Percentiles rank a stretch among this genome's conserved stretches.
These are phyloP conservation scores for Corymbia maculata DNA, from an alignment of 345 rosid species.

Conservation along the genomic window DNA sequence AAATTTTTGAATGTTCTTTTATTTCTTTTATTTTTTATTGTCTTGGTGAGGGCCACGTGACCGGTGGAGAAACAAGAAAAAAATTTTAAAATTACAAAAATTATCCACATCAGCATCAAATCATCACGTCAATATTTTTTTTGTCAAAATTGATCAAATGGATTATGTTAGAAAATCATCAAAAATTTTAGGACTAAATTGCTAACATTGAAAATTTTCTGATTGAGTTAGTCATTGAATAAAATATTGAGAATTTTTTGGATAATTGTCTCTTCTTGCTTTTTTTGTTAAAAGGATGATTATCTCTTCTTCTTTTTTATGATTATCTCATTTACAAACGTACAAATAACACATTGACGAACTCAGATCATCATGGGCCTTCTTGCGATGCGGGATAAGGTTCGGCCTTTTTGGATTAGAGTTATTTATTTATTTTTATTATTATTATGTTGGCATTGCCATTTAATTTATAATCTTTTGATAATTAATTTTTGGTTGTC, in stretches of 20 bases:
- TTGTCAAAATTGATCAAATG: fast-evolving
- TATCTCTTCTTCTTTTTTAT: too few species aligned
- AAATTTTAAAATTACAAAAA: too few species aligned
- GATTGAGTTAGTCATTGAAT: background rate
- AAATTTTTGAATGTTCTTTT: background rate
- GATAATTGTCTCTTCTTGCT: too few species aligned
- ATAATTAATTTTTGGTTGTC: background rate
- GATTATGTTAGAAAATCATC: too few species aligned
- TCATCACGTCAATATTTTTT: background rate
- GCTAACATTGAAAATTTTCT: too few species aligned
- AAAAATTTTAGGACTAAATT: fast-evolving
- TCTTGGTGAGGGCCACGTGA: background rate
- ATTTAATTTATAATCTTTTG: background rate
- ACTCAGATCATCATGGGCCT: background rate
- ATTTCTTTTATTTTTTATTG: background rate
- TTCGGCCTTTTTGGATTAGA: background rate
- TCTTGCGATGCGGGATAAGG: background rate
- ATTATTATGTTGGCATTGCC: background rate
- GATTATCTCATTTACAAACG: background rate
- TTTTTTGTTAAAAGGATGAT: too few species aligned
- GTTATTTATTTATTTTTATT: background rate
- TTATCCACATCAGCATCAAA: fast-evolving
- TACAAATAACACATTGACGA: background rate
- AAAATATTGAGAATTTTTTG: too few species aligned
- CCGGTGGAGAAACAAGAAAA: fast-evolving